Base-by-base conservation (phyloP, 2,329 filamentous ascomycete genomes). In the Dactylellina haptotyla region DNA sequence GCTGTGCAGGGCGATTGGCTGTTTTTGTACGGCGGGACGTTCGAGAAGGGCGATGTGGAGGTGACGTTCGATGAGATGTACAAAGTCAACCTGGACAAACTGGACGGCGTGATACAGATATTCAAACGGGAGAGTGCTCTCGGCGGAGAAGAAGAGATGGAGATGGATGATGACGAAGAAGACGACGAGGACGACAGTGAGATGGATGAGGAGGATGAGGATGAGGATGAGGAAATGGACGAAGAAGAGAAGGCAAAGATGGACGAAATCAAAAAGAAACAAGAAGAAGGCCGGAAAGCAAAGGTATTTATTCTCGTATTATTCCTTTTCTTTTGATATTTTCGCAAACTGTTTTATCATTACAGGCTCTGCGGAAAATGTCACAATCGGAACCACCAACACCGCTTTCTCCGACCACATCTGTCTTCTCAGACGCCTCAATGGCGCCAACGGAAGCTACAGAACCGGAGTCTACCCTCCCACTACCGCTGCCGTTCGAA, bases 31-130 rank as follows among this genome's bases (percentile, higher is more conserved):
- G 93, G 95, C 28, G 95, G 95, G 16, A 99, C 94, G 0, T 97
- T 90, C 78, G 95, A 99, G 80, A 95, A 96, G 80, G 94, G 92
- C 16, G 95, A 99, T 78, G 87, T 92, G 20, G 95, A 99, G 81
- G 97, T 91, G 78, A 98, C 93, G 0, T 97, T 98, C 81, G 93
- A 97, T 77, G 95, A 99, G 78, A 84, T 99, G 81, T 96, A 96
- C 82, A 89, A 92, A 1, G 88, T 98, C 71, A 93, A 99, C 78
- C 84, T 99, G n/a, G 93, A 90, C 71, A 97, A 97, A 81, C 85
- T 99, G 73, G 93, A 98, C 77, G 95, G 95, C 2, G 94, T 95
- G 76, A 94, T 93, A 80, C 90, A 97, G 81, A 87, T 98, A 51
- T 98, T 94, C 83, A 90, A 96, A 77, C 88, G 93, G 77, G 87